Evolutionary conservation across 495 filamentous ascomycete genomes (phyloP).

Genomic region (Penicillium herquei): DNA sequence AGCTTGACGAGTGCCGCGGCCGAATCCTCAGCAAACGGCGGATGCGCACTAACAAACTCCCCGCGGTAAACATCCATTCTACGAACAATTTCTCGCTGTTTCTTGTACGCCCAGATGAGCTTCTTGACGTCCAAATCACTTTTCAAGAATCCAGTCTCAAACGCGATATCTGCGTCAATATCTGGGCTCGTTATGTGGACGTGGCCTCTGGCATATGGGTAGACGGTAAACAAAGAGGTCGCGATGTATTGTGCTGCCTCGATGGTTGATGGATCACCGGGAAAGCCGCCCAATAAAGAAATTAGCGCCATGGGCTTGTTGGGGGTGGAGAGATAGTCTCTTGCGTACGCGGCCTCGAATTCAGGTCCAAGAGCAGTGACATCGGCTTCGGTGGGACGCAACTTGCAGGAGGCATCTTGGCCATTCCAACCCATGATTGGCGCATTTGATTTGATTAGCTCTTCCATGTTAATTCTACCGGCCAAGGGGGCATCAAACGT

Average conservation of each 20-base stretch:
- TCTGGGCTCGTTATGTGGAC: neutral
- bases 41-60: neutral
- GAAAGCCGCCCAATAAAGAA: neutral
- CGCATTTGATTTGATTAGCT: neutral
- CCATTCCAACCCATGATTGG: conserved; percentile 1
- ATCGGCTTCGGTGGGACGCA: neutral
- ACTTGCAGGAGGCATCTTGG: neutral
- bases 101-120: conserved; percentile 1
- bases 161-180: neutral
- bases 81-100: neutral
- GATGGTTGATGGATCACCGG: neutral
- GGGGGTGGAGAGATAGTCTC: neutral
- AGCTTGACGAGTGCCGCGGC: neutral
- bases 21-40: neutral
- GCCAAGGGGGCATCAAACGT: neutral
- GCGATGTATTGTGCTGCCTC: neutral
- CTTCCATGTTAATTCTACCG: conserved; percentile 2
- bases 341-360: neutral
- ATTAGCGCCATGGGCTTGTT: neutral
- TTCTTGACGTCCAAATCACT: neutral
- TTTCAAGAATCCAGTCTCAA: conserved; percentile 1
- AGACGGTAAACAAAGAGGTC: conserved; percentile 1
- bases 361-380: conserved; percentile 1
- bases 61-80: conserved; percentile 1
- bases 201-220: neutral